A percentile compares a stretch with the other conserved stretches of the same genome.
Evolutionary conservation across 352 stramenopile genomes (phyloP).

Genomic region (Phytophthora europaea): DNA sequence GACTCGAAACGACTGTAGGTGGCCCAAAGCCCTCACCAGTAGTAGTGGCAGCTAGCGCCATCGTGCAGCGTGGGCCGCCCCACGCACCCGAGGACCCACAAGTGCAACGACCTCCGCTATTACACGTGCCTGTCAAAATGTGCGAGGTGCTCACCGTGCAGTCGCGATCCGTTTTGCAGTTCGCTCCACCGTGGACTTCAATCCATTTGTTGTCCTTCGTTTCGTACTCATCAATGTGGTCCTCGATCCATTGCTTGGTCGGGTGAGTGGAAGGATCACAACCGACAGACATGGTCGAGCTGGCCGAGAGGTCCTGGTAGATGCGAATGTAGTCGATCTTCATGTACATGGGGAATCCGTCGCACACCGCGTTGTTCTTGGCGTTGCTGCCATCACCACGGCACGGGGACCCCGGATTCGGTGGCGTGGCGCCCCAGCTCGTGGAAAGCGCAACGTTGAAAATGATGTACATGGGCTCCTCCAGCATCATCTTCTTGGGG

Average conservation of each 20-base stretch:
- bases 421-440: constrained; percentile 54
- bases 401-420: constrained; percentile 52
- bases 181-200: constrained; percentile 51
- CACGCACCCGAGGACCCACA: constrained; percentile 48
- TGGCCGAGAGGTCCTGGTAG: constrained; percentile 57
- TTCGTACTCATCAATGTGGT: constrained; percentile 63
- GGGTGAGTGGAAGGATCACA: constrained; percentile 64
- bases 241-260: constrained; percentile 62
- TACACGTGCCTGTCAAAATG: constrained; percentile 51
- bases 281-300: constrained; percentile 56
- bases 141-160: constrained; percentile 50
- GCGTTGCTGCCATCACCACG: constrained; percentile 40
- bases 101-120: constrained; percentile 30
- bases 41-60: constrained; percentile 30
- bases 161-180: constrained; percentile 50
- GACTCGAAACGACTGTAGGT: constrained; percentile 37
- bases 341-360: constrained; percentile 68
- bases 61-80: constrained; percentile 59
- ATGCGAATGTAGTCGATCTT: constrained; percentile 69
- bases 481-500: constrained; percentile 62
- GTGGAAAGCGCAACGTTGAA: constrained; percentile 73
- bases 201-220: constrained; percentile 51
- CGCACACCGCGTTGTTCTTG: constrained; percentile 53
- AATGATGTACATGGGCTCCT: constrained; percentile 79
- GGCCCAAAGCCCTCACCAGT: constrained; percentile 53